phyloP scores from a whole-genome alignment of 192 early-diverging fungal species.

The Podila epigama region DNA sequence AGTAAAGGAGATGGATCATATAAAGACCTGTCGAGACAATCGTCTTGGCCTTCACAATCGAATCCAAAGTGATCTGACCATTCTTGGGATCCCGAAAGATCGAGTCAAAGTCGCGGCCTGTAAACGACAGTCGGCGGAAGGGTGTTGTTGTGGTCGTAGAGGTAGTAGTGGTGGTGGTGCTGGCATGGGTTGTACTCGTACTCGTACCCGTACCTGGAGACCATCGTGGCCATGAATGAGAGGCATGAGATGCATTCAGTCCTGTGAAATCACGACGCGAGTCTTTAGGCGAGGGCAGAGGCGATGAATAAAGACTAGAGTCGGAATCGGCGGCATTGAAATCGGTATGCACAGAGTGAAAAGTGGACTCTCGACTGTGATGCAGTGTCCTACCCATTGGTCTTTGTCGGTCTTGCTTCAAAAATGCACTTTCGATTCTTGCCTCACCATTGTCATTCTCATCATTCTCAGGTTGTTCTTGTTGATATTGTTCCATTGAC shows the following conservation, averaged over 20 bases:
- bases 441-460: no score
- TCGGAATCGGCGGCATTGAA: no score
- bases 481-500: no score
- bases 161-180: neutral
- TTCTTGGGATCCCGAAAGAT: constrained; percentile 10
- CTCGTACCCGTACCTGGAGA: neutral
- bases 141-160: neutral
- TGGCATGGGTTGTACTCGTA: neutral
- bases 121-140: constrained; percentile 2
- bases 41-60: constrained; percentile 34
- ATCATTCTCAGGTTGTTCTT: no score
- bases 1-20: constrained; percentile 52
- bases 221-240: no score
- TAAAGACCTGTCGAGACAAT: constrained; percentile 33
- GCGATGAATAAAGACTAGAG: no score
- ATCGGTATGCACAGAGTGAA: no score
- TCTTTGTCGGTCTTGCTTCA: constrained; percentile 6
- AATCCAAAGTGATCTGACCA: constrained; percentile 17
- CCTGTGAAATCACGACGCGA: no score
- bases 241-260: no score
- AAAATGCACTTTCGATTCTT: neutral
- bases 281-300: no score
- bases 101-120: constrained; percentile 34
- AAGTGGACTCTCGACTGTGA: neutral
- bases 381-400: constrained; percentile 5